These are phyloP conservation scores for Pezicula neosporulosa DNA, from an alignment of 2,329 filamentous ascomycete species.

Conservation along the genomic window DNA sequence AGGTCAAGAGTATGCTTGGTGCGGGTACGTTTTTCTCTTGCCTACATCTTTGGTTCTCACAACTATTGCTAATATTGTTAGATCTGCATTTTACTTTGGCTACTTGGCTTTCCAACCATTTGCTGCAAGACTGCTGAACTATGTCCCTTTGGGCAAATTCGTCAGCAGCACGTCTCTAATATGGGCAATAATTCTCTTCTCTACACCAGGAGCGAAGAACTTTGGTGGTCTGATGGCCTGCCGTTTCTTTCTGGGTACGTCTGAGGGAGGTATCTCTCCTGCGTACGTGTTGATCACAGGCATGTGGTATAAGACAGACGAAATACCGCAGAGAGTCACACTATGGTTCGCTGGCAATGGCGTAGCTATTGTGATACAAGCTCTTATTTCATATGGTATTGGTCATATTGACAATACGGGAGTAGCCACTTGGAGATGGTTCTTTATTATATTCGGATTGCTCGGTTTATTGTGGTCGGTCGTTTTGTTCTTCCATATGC, in stretches of 20 bases:
- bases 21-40: background rate
- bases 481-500: conserved; percentile 41
- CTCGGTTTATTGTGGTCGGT: background rate
- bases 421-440: conserved; percentile 52
- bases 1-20: conserved; percentile 1
- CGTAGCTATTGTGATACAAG: conserved; percentile 42
- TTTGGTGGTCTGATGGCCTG: conserved; percentile 4
- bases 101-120: conserved; percentile 1
- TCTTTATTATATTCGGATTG: conserved; percentile 43
- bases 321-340: conserved; percentile 52
- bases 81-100: conserved; percentile 1
- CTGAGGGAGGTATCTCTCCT: conserved; percentile 6
- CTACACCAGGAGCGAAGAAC: conserved; percentile 1
- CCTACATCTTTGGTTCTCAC: background rate
- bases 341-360: conserved; percentile 56
- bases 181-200: conserved; percentile 1
- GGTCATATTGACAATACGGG: conserved; percentile 45
- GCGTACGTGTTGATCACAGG: conserved; percentile 44
- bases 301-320: conserved; percentile 49
- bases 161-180: background rate
- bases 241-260: conserved; percentile 6
- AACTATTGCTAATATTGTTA: background rate
- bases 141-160: background rate
- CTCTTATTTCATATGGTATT: conserved; percentile 48
- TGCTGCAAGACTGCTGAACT: background rate